Conservation (phyloP, 1,139 yeast species). For the Nematodospora anomalae region DNA sequence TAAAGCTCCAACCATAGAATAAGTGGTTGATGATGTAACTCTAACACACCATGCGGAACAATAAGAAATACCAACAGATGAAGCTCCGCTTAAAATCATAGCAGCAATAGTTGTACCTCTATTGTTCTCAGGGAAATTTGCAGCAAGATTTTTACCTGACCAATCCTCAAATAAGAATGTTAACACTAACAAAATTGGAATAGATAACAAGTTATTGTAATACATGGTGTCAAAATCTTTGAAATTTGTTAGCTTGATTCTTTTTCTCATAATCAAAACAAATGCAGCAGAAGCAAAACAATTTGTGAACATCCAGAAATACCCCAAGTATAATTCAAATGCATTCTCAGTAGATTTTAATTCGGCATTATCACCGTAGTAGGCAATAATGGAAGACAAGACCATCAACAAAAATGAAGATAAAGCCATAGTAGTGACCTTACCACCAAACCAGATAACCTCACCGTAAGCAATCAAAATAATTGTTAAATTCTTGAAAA, state of each 20-base stretch:
- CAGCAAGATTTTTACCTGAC: conserved; percentile 72
- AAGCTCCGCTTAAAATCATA: conserved; percentile 89
- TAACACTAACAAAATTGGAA: conserved; percentile 78
- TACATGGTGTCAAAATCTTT: conserved; percentile 98
- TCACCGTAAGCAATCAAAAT: conserved; percentile 97
- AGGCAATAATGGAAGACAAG: conserved; percentile 88
- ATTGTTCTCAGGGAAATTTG: conserved; percentile 74
- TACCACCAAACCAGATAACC: conserved; percentile 95
- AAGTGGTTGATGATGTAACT: conserved; percentile 96
- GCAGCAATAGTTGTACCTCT: conserved; percentile 69
- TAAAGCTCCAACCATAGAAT: conserved; percentile 98
- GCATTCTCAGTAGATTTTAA: conserved; percentile 41
- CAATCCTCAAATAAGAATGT: conserved; percentile 88
- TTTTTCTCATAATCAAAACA: conserved; percentile 92
- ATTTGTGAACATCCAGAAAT: conserved; percentile 94
- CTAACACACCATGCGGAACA: conserved; percentile 99
- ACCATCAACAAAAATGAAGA: conserved; percentile 90
- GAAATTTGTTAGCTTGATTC: conserved; percentile 94
- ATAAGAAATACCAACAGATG: conserved; percentile 95
- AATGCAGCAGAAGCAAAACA: conserved; percentile 93
- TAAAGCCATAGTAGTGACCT: conserved; percentile 85
- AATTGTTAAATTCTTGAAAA: conserved; percentile 95
- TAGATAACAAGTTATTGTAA: conserved; percentile 89
- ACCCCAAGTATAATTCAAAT: conserved; percentile 69
- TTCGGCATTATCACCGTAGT: conserved; percentile 74